Conservation (phyloP, 1,139 yeast species). For the Suhomyces yuchorum region DNA sequence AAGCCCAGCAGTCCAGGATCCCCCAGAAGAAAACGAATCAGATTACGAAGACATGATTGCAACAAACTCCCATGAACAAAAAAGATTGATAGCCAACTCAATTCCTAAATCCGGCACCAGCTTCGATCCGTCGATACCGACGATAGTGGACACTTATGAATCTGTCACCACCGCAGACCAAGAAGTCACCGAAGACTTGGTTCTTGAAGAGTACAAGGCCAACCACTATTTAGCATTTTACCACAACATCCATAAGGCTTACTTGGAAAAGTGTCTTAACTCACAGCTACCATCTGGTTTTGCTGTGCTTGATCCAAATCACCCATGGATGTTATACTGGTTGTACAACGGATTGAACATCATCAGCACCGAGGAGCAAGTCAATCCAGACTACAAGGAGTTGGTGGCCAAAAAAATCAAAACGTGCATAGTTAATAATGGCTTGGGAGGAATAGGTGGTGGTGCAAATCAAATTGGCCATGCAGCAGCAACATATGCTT, state of each 20-base stretch:
- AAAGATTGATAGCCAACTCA: slow-evolving; percentile 4
- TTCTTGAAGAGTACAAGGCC: slow-evolving; percentile 15
- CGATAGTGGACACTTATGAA: slow-evolving; percentile 14
- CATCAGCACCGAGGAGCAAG: slow-evolving; percentile 4
- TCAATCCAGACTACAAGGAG: slow-evolving; percentile 9
- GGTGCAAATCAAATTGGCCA: slow-evolving; percentile 83
- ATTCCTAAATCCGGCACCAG: slow-evolving; percentile 3
- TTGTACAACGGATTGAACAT: slow-evolving; percentile 51
- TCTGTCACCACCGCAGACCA: slow-evolving; percentile 19
- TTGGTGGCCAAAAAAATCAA: slow-evolving; percentile 29
- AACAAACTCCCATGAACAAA: slow-evolving; percentile 8
- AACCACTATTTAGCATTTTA: slow-evolving; percentile 13
- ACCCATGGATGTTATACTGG: slow-evolving; percentile 93
- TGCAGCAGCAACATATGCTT: slow-evolving; percentile 84
- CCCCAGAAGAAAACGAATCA: slow-evolving; percentile 7
- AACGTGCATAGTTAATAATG: slow-evolving; percentile 31
- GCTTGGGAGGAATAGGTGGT: slow-evolving; percentile 79
- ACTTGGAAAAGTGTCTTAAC: slow-evolving; percentile 32
- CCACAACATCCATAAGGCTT: slow-evolving; percentile 20
- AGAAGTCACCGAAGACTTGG: slow-evolving; percentile 16
- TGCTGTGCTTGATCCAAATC: slow-evolving; percentile 74
- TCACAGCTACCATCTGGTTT: slow-evolving; percentile 51
- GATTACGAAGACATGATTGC: slow-evolving; percentile 17
- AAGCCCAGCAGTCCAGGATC: background rate
- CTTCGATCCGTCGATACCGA: slow-evolving; percentile 9